Conservation (phyloP, 306 rosid genomes). For the Sechiopsis laciniata region DNA sequence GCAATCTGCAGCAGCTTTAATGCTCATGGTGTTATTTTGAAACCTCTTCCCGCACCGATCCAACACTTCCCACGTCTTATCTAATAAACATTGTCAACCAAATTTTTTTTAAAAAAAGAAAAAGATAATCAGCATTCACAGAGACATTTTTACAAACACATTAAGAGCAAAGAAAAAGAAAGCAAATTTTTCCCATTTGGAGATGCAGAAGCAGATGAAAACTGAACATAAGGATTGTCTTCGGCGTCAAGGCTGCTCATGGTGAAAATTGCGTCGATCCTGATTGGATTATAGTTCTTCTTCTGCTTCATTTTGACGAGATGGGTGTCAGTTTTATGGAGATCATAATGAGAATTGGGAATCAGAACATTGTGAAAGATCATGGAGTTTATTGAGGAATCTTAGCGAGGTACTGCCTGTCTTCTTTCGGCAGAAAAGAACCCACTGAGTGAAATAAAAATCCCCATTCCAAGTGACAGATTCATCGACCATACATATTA, state of each 20-base stretch:
- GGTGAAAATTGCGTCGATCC: neutral
- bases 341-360: constrained; percentile 2
- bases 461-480: constrained; percentile 8
- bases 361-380: neutral
- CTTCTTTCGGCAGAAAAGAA: neutral
- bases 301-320: constrained; percentile 1
- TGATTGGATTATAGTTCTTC: constrained; percentile 3
- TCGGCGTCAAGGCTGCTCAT: neutral
- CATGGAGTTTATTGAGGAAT: neutral
- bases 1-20: constrained; percentile 43
- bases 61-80: constrained; percentile 29
- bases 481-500: neutral
- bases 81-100: neutral
- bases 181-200: constrained; percentile 8
- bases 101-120: no score
- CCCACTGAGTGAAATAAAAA: neutral
- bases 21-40: constrained; percentile 45
- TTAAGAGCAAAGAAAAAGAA: neutral
- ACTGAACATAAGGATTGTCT: constrained; percentile 6
- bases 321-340: neutral
- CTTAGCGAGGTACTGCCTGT: neutral
- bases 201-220: neutral
- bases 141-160: constrained; percentile 3
- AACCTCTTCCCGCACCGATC: constrained; percentile 43
- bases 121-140: neutral